Evolutionary conservation across 805 yeast genomes (phyloP), one percentile per base, ranked within the genome.

Genomic region (Naumovozyma castellii): DNA sequence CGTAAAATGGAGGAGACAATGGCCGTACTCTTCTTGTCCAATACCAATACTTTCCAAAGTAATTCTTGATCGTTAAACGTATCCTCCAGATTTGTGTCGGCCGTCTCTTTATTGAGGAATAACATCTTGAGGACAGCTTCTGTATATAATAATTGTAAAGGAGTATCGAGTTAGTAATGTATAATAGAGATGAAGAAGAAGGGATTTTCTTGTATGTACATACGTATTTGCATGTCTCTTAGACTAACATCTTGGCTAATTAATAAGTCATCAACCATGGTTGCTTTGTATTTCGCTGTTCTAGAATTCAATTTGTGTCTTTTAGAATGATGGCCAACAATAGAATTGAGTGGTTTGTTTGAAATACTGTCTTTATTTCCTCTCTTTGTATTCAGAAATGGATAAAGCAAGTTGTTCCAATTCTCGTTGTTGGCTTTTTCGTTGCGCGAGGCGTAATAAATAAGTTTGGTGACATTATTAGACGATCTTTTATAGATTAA

Each of bases 1-100:
- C 97, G 70, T 41, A 92, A 64, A n/a, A 92, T 90, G 5, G 95
- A 83, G 2, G 97, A 87, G 5, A 92, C 75, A 32, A 92, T 81
- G 14, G 83, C 82, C 22, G 94, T 84, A 32, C 95, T 84, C 43
- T 78, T 74, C 31, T 69, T 60, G 59, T 92, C 99, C 48, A 92
- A 70, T 4, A 92, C 75, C 36, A 92, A 70, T 6, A 84, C 95
- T 56, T 92, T 92, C 99, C 98, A 92, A 20, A 80, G 70, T 40
- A 84, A 70, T 47, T 80, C 86, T 49, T 79, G 84, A 37, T 69
- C 73, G 43, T 72, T 72, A 16, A 72, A 64, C 5, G 80, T 72
- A 30, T 74, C 69, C 6, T 78, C 72, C 41, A 72, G 61, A 48
- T 75, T 79, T 5, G 75, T 61, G 29, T 59, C 54, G 3, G 72